phyloP scores from a whole-genome alignment of 257 asterid species.

The Solanum rostratum region DNA sequence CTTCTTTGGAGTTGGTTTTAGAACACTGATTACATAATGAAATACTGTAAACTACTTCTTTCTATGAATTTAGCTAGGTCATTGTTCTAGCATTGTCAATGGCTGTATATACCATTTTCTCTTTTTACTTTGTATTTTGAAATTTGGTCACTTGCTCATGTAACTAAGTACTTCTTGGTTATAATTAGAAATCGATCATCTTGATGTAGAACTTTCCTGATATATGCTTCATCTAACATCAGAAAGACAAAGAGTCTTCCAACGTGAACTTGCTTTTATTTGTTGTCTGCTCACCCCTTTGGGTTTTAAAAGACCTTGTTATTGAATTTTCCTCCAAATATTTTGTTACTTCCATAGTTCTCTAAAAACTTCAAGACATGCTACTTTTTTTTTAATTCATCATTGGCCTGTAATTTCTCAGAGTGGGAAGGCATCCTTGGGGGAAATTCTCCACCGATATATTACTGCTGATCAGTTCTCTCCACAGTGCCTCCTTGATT shows the following conservation, averaged over 20 bases:
- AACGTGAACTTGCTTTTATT: not conserved
- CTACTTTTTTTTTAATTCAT: not conserved
- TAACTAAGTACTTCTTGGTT: not conserved
- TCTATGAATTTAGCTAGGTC: not conserved
- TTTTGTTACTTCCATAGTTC: not conserved
- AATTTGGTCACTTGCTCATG: not conserved
- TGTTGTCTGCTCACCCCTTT: not conserved
- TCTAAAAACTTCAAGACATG: not conserved
- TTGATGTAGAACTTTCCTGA: not conserved
- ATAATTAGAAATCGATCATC: not conserved
- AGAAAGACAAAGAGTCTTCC: not conserved
- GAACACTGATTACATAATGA: not conserved
- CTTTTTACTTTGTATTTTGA: not conserved
- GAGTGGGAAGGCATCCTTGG: conserved; percentile 81
- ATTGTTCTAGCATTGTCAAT: not conserved
- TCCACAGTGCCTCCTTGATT: conserved; percentile 58
- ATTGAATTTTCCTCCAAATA: not conserved
- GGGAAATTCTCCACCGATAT: conserved; percentile 57
- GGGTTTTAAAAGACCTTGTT: not conserved
- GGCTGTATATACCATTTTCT: not conserved
- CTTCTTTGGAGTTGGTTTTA: not conserved
- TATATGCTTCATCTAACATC: not conserved
- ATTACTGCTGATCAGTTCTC: conserved; percentile 70
- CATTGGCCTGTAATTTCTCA: conserved; percentile 14
- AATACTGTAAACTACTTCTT: not conserved